Evolutionary conservation across 2,329 filamentous ascomycete species (phyloP).

Genomic region (Fusarium sp.): DNA sequence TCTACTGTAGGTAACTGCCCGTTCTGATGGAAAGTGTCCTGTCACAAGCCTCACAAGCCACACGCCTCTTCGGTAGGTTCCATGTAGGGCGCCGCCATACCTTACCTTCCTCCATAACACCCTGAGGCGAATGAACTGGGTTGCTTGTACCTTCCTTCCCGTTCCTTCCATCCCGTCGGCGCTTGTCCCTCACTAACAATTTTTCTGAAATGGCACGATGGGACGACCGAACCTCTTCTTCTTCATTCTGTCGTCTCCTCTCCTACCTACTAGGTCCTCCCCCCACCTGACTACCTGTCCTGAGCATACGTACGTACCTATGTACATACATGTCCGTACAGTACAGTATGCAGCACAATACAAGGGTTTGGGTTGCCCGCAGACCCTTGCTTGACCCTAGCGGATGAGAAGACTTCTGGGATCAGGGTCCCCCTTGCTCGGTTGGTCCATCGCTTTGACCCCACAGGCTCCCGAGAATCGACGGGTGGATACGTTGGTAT

Average conservation of each 20-base stretch:
- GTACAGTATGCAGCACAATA: conserved; percentile 16
- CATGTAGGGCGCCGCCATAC: conserved; percentile 26
- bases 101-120: conserved; percentile 15
- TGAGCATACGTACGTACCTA: neutral
- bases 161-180: conserved; percentile 1
- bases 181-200: conserved; percentile 45
- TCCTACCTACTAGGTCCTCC: neutral
- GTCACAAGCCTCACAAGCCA: conserved; percentile 38
- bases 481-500: conserved; percentile 28
- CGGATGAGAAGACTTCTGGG: conserved; percentile 31
- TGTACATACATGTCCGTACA: neutral
- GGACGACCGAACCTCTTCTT: conserved; percentile 24
- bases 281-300: conserved; percentile 11
- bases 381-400: conserved; percentile 34
- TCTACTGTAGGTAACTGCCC: neutral
- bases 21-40: neutral
- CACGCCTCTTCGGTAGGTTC: conserved; percentile 22
- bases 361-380: conserved; percentile 30
- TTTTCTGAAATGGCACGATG: conserved; percentile 24
- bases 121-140: conserved; percentile 14
- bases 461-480: conserved; percentile 40
- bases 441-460: conserved; percentile 30
- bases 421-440: conserved; percentile 32
- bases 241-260: conserved; percentile 16
- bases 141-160: neutral